Conservation (phyloP, 495 filamentous ascomycete genomes). For the Hypoxylon intermedium region DNA sequence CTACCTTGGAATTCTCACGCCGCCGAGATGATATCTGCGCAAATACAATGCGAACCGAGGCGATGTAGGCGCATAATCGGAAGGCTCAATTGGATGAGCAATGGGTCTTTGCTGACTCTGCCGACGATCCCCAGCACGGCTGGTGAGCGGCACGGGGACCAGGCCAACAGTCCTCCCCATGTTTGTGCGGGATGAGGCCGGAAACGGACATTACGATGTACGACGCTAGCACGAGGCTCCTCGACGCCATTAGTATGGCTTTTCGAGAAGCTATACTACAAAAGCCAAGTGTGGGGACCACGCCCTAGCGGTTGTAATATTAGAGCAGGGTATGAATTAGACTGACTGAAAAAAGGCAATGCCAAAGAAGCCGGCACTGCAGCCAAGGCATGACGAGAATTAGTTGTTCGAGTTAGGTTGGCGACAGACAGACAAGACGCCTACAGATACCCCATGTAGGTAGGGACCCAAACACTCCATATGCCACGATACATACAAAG, state of each 20-base stretch:
- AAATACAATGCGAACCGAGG: slow-evolving; percentile 20
- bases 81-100: slow-evolving; percentile 3
- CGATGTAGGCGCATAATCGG: slow-evolving; percentile 9
- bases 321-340: background rate
- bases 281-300: background rate
- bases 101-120: slow-evolving; percentile 15
- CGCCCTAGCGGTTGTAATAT: background rate
- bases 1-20: slow-evolving; percentile 8
- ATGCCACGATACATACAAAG: slow-evolving; percentile 10
- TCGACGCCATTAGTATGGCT: slow-evolving; percentile 8
- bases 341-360: background rate
- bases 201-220: slow-evolving; percentile 15
- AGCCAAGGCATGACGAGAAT: background rate
- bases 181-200: slow-evolving; percentile 2
- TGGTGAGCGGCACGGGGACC: slow-evolving; percentile 8
- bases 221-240: slow-evolving; percentile 2
- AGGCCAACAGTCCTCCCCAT: background rate
- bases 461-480: background rate
- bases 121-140: slow-evolving; percentile 13
- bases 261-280: slow-evolving; percentile 2
- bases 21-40: slow-evolving; percentile 6
- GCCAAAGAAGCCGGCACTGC: background rate
- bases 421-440: background rate
- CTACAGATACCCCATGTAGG: slow-evolving; percentile 18
- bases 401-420: background rate